A percentile compares a stretch with the other conserved stretches of the same genome.
Evolutionary conservation across 2,329 filamentous ascomycete genomes (phyloP).

Genomic region (Aspergillus neotritici): DNA sequence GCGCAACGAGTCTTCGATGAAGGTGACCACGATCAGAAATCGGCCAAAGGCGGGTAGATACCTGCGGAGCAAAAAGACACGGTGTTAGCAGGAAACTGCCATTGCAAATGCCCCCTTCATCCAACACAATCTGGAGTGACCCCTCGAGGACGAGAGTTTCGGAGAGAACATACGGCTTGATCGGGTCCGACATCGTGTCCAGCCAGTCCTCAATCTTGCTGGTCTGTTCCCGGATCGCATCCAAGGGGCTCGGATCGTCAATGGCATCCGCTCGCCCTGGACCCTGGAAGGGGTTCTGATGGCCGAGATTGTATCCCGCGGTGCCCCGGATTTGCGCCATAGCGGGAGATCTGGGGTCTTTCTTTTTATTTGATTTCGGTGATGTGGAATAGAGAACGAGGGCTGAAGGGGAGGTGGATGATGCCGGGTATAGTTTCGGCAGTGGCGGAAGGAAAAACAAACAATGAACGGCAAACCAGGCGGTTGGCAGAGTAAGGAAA

Average conservation of each 20-base stretch:
- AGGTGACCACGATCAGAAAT: conserved; percentile 96
- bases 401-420: conserved; percentile 5
- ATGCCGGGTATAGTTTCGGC: background rate
- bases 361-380: too few species aligned
- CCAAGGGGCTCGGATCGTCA: conserved; percentile 70
- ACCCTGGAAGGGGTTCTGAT: conserved; percentile 65
- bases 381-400: conserved; percentile 8
- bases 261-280: conserved; percentile 54
- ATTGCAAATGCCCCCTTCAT: conserved; percentile 13
- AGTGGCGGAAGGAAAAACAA: too few species aligned
- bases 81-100: conserved; percentile 21
- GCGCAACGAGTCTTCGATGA: conserved; percentile 90
- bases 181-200: conserved; percentile 78
- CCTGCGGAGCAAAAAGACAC: conserved; percentile 46
- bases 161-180: conserved; percentile 74
- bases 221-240: conserved; percentile 86
- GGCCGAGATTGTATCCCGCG: conserved; percentile 77
- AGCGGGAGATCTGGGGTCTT: conserved; percentile 11
- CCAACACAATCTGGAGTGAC: background rate
- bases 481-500: too few species aligned
- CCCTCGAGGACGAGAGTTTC: too few species aligned
- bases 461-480: too few species aligned
- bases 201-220: conserved; percentile 96
- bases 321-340: conserved; percentile 58
- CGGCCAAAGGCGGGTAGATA: conserved; percentile 93